phyloP scores from a whole-genome alignment of 768 basidiomycete genomes.

The Leccinum broughii region DNA sequence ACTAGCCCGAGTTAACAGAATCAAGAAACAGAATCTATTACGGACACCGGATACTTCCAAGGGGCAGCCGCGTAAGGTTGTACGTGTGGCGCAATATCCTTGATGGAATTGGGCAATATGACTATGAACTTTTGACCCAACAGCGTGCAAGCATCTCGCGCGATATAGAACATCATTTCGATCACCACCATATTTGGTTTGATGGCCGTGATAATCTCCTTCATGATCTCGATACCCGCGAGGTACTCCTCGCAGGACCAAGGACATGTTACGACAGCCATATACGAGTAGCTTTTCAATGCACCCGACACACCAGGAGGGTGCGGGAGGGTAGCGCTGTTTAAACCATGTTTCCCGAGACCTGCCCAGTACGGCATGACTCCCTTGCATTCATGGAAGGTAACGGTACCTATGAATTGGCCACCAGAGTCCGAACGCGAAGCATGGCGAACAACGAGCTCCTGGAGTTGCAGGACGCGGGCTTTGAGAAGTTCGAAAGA shows the following conservation, averaged over 20 bases:
- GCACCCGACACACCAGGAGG: no score
- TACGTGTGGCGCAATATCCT: not conserved
- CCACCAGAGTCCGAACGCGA: no score
- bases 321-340: no score
- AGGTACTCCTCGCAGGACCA: constrained; percentile 13
- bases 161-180: constrained; percentile 1
- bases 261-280: not conserved
- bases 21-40: not conserved
- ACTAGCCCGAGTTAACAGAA: not conserved
- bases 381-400: no score
- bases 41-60: constrained; percentile 16
- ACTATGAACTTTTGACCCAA: constrained; percentile 4
- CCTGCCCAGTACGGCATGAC: no score
- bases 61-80: constrained; percentile 2
- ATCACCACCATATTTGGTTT: constrained; percentile 5
- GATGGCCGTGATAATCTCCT: constrained; percentile 6
- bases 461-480: no score
- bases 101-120: constrained; percentile 4
- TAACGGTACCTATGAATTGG: no score
- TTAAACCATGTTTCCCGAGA: no score
- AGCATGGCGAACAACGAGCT: no score
- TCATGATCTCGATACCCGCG: not conserved
- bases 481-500: no score
- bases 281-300: no score
- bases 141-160: constrained; percentile 12